Evolutionary conservation across 768 basidiomycete genomes (phyloP).

Genomic region (Chalciporus piperatus): DNA sequence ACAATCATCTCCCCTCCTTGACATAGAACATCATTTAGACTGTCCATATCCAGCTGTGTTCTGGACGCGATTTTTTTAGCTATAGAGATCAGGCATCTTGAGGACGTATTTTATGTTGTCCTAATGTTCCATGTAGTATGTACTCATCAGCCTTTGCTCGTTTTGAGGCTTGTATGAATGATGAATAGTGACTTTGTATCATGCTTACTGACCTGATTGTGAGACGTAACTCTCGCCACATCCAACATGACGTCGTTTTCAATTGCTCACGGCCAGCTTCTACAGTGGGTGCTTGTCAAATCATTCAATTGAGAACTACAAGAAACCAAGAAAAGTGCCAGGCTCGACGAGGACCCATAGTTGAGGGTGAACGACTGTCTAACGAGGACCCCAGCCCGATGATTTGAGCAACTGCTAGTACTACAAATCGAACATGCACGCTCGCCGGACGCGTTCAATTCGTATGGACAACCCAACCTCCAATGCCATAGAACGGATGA

Average conservation of each 20-base stretch:
- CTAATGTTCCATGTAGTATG: constrained; percentile 32
- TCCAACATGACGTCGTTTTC: too few species aligned
- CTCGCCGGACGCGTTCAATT: constrained; percentile 10
- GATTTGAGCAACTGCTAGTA: background rate
- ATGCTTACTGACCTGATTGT: too few species aligned
- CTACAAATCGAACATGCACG: constrained; percentile 11
- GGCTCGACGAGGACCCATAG: background rate
- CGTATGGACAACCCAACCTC: constrained; percentile 23
- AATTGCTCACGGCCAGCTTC: too few species aligned
- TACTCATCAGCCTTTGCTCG: constrained; percentile 13
- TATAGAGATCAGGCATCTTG: constrained; percentile 35
- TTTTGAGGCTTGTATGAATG: constrained; percentile 21
- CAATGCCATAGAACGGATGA: constrained; percentile 22
- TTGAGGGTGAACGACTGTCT: too few species aligned
- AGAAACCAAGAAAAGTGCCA: background rate
- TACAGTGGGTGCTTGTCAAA: too few species aligned
- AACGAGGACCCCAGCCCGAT: constrained; percentile 13
- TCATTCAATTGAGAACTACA: too few species aligned
- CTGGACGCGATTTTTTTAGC: constrained; percentile 24
- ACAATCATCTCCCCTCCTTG: constrained; percentile 10
- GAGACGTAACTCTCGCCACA: too few species aligned
- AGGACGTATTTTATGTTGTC: constrained; percentile 35
- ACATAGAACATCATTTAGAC: constrained; percentile 26
- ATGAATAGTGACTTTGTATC: background rate
- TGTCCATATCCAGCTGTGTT: constrained; percentile 11